Evolutionary conservation across 768 basidiomycete species (phyloP).

Genomic region (Panus rudis): DNA sequence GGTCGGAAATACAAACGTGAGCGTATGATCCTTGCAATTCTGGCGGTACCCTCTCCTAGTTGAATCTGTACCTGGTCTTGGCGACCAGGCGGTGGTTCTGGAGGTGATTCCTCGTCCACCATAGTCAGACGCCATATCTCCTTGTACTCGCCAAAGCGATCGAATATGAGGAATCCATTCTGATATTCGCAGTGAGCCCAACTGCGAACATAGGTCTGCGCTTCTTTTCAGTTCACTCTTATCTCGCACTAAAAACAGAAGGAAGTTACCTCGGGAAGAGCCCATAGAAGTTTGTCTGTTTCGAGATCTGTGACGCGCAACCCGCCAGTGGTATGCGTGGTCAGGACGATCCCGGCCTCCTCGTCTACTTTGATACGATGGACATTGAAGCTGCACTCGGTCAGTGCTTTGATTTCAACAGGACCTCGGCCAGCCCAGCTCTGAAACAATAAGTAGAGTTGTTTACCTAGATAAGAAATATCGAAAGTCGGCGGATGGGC

Average conservation of each 20-base stretch:
- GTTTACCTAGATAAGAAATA: conserved; percentile 32
- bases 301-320: conserved; percentile 51
- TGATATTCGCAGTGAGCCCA: conserved; percentile 72
- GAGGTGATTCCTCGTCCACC: conserved; percentile 11
- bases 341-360: conserved; percentile 48
- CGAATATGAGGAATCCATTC: conserved; percentile 65
- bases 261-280: conserved; percentile 42
- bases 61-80: conserved; percentile 23
- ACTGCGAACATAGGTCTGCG: conserved; percentile 41
- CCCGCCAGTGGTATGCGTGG: conserved; percentile 49
- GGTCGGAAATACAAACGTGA: conserved; percentile 52
- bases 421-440: conserved; percentile 52
- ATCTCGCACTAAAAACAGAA: background rate
- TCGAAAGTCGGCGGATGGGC: background rate
- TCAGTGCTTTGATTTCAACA: conserved; percentile 31
- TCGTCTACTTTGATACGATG: conserved; percentile 79
- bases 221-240: conserved; percentile 10
- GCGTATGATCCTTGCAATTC: no score
- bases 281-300: conserved; percentile 49
- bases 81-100: background rate
- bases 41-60: no score
- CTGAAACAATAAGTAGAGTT: conserved; percentile 35
- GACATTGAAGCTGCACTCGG: conserved; percentile 31
- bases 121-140: conserved; percentile 63
- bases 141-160: conserved; percentile 46